phyloP scores from a whole-genome alignment of 1,139 yeast species.

The Protomyces gravidus region DNA sequence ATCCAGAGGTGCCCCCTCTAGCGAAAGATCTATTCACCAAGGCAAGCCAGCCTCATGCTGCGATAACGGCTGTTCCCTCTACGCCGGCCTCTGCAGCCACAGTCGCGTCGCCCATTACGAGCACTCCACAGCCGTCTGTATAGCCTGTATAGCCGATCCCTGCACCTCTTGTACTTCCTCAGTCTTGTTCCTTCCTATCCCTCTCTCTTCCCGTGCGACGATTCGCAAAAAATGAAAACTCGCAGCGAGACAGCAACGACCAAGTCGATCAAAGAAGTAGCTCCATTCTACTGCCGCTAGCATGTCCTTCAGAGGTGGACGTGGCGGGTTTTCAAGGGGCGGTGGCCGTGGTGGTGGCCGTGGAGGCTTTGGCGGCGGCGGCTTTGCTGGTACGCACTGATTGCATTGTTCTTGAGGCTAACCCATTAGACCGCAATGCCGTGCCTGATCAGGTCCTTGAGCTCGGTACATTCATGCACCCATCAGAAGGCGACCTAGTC shows the following conservation, averaged over 20 bases:
- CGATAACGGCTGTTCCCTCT: neutral
- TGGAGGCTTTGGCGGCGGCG: constrained; percentile 28
- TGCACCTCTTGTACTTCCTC: too few species aligned
- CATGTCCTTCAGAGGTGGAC: constrained; percentile 28
- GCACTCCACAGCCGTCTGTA: too few species aligned
- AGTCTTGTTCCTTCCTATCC: too few species aligned
- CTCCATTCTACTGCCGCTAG: too few species aligned
- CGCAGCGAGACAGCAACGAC: too few species aligned
- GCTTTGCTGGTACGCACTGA: constrained; percentile 18
- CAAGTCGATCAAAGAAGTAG: too few species aligned
- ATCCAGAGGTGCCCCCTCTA: neutral
- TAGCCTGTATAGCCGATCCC: too few species aligned
- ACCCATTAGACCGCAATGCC: constrained; percentile 15
- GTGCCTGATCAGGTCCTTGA: constrained; percentile 48
- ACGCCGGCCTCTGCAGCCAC: neutral
- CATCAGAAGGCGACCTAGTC: constrained; percentile 96
- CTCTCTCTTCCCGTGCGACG: too few species aligned
- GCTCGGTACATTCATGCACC: constrained; percentile 87
- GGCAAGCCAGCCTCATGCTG: neutral
- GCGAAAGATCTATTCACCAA: neutral
- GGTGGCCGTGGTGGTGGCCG: constrained; percentile 20
- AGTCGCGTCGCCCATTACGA: neutral
- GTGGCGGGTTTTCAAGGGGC: constrained; percentile 22
- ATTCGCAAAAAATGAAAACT: too few species aligned
- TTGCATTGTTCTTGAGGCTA: too few species aligned